A percentile compares a stretch with the other conserved stretches of the same genome.
These are phyloP conservation scores for Picochlorum sp. DNA, from an alignment of 139 green algal species.

Conservation along the genomic window DNA sequence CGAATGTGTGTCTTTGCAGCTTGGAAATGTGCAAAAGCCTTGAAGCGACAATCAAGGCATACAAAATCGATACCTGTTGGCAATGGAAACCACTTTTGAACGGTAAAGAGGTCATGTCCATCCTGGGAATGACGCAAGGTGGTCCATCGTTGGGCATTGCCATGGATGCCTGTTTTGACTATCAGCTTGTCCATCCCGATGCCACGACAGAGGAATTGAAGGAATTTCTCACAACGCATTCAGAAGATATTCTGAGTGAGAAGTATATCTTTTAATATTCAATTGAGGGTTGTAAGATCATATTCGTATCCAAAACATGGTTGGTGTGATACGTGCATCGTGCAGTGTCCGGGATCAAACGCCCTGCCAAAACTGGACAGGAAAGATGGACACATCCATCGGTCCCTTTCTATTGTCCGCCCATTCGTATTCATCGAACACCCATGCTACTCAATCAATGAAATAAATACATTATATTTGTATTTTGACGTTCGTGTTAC, in stretches of 20 bases:
- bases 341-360: no score
- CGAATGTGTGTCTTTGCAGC: neutral
- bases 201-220: constrained; percentile 40
- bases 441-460: no score
- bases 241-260: neutral
- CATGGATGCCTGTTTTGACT: constrained; percentile 50
- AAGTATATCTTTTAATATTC: constrained; percentile 5
- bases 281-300: neutral
- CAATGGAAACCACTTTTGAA: constrained; percentile 61
- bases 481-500: no score
- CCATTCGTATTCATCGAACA: no score
- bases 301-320: neutral
- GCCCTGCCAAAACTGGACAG: no score
- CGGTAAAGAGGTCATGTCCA: constrained; percentile 46
- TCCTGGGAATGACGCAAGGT: constrained; percentile 43
- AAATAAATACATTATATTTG: no score
- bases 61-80: constrained; percentile 52
- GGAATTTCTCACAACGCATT: constrained; percentile 11
- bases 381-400: no score
- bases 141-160: constrained; percentile 49
- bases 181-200: constrained; percentile 61
- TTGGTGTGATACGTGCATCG: no score
- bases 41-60: constrained; percentile 34
- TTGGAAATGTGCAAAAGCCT: constrained; percentile 29
- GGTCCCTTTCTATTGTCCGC: no score